Evolutionary conservation across 2,329 filamentous ascomycete species (phyloP).

Genomic region (Fusarium sp.): DNA sequence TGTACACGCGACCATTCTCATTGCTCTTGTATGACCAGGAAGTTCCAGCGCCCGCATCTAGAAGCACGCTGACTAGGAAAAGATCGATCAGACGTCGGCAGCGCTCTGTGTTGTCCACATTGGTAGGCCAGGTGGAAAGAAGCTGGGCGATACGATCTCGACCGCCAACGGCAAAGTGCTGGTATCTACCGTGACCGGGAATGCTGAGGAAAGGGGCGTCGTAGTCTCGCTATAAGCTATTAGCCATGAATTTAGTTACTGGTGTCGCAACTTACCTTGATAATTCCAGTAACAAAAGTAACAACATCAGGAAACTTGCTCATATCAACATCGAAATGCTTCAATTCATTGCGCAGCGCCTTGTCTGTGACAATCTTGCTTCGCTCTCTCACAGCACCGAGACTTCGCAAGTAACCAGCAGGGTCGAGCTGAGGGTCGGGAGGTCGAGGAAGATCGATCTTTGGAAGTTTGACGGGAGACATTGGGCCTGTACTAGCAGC

Average conservation of each 20-base stretch:
- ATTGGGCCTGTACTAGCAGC: conserved; percentile 64
- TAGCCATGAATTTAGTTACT: not conserved
- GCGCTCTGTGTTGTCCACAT: conserved; percentile 77
- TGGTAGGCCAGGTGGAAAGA: conserved; percentile 74
- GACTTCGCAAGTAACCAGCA: conserved; percentile 88
- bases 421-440: conserved; percentile 91
- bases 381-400: conserved; percentile 87
- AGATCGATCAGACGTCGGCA: conserved; percentile 81
- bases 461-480: conserved; percentile 69
- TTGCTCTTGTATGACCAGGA: conserved; percentile 93
- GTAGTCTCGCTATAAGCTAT: conserved; percentile 60
- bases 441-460: conserved; percentile 83
- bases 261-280: conserved; percentile 73
- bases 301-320: conserved; percentile 85
- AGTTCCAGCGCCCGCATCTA: conserved; percentile 90
- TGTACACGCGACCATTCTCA: conserved; percentile 85
- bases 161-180: conserved; percentile 86
- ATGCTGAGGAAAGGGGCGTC: conserved; percentile 71
- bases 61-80: conserved; percentile 81
- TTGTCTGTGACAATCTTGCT: conserved; percentile 79
- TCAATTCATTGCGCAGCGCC: conserved; percentile 79
- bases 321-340: conserved; percentile 91
- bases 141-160: conserved; percentile 78
- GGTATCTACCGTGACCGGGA: conserved; percentile 86
- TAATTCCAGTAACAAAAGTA: conserved; percentile 88